These are phyloP conservation scores for Boletus sensibilis DNA, from an alignment of 768 basidiomycete genomes.

Conservation along the genomic window DNA sequence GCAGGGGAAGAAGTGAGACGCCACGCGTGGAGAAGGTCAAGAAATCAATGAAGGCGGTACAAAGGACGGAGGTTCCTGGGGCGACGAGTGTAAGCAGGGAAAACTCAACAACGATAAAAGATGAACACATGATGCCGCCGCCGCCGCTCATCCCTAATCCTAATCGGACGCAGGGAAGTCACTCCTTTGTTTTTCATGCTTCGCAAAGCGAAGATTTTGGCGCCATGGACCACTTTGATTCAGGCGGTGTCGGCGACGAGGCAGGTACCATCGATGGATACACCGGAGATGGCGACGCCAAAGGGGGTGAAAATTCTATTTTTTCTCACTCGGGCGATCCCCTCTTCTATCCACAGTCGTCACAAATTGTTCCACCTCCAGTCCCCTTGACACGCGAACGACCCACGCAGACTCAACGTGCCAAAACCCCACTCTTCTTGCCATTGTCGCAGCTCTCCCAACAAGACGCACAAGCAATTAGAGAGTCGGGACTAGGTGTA, in stretches of 20 bases:
- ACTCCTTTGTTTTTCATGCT: constrained; percentile 8
- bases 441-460: constrained; percentile 62
- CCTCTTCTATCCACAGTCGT: constrained; percentile 27
- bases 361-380: constrained; percentile 17
- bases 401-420: constrained; percentile 6
- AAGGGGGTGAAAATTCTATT: neutral
- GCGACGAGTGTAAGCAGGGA: constrained; percentile 8
- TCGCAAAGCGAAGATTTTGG: constrained; percentile 22
- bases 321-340: constrained; percentile 13
- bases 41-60: constrained; percentile 39
- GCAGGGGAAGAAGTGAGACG: constrained; percentile 31
- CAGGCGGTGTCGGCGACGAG: neutral
- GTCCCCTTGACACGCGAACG: neutral
- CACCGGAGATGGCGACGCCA: neutral
- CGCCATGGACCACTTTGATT: constrained; percentile 7
- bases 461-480: constrained; percentile 51
- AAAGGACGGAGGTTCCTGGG: constrained; percentile 26
- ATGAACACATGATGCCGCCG: constrained; percentile 41
- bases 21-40: constrained; percentile 47
- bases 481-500: constrained; percentile 61
- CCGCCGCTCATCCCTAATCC: constrained; percentile 28
- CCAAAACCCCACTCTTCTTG: constrained; percentile 38
- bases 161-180: constrained; percentile 12
- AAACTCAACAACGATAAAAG: constrained; percentile 14
- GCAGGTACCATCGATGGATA: constrained; percentile 2